Evolutionary conservation across 148 eudicot species (phyloP).

Genomic region (Rhododendron vialii): DNA sequence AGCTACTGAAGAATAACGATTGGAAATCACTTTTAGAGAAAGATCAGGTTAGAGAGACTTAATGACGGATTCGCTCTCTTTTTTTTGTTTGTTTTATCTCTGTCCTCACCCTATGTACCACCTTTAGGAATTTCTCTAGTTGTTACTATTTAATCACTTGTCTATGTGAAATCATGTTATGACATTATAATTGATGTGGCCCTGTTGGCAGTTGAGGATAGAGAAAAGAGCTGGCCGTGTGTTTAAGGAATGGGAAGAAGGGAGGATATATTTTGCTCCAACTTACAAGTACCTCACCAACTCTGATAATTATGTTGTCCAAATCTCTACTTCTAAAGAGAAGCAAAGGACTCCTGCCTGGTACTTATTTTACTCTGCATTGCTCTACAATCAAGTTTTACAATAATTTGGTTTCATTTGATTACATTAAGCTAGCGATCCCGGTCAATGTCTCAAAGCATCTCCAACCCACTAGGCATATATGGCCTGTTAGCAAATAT

Average conservation of each 20-base stretch:
- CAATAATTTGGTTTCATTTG: neutral
- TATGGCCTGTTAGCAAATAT: neutral
- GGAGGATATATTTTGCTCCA: slow-evolving; percentile 55
- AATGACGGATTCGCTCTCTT: neutral
- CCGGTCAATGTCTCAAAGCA: neutral
- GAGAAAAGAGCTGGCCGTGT: slow-evolving; percentile 64
- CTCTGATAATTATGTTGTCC: slow-evolving; percentile 49
- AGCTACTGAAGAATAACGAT: slow-evolving; percentile 41
- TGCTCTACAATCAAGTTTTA: neutral
- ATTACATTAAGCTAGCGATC: neutral
- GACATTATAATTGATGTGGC: neutral
- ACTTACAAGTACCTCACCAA: slow-evolving; percentile 52
- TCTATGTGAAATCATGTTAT: too few relatives aligned
- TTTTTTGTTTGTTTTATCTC: neutral
- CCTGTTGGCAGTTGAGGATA: slow-evolving; percentile 34
- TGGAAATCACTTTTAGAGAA: slow-evolving; percentile 61
- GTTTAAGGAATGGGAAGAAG: slow-evolving; percentile 66
- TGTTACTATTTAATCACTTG: neutral
- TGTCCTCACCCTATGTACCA: too few relatives aligned
- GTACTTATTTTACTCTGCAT: slow-evolving; percentile 18
- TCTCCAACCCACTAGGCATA: neutral
- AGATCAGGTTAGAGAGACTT: slow-evolving; percentile 46
- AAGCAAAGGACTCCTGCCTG: slow-evolving; percentile 70
- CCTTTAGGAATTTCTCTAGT: too few relatives aligned
- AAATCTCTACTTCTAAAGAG: slow-evolving; percentile 35